These are phyloP conservation scores for Neofusicoccum kwambonambiense DNA, from an alignment of 2,329 filamentous ascomycete species.

Conservation along the genomic window DNA sequence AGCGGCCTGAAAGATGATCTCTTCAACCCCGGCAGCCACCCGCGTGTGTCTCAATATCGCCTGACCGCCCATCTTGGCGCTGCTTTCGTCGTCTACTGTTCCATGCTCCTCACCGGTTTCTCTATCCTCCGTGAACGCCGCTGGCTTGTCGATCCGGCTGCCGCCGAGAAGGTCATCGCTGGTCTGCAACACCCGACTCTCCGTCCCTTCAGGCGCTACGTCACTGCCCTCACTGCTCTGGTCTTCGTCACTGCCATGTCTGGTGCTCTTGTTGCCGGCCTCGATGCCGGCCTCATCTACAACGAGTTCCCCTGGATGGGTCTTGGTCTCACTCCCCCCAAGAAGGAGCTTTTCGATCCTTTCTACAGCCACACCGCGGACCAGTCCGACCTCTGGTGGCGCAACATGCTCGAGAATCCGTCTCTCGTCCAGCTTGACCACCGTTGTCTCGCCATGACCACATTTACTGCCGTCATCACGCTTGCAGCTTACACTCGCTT, in stretches of 20 bases:
- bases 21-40: constrained; percentile 85
- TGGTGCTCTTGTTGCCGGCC: constrained; percentile 86
- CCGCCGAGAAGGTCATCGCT: constrained; percentile 59
- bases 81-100: constrained; percentile 88
- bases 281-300: constrained; percentile 96
- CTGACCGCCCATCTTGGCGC: constrained; percentile 85
- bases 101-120: constrained; percentile 90
- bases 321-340: constrained; percentile 74
- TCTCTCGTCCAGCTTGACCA: constrained; percentile 94
- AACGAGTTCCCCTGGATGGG: constrained; percentile 99
- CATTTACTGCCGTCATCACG: constrained; percentile 75
- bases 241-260: constrained; percentile 92
- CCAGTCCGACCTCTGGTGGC: constrained; percentile 85
- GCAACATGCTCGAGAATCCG: constrained; percentile 97
- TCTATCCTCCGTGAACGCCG: constrained; percentile 75
- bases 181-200: constrained; percentile 67
- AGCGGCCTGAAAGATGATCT: constrained; percentile 93
- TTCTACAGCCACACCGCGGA: constrained; percentile 83
- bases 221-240: constrained; percentile 68
- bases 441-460: constrained; percentile 85
- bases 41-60: constrained; percentile 91
- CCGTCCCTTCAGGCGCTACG: constrained; percentile 68
- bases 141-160: constrained; percentile 61
- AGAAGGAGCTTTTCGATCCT: constrained; percentile 75
- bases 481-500: constrained; percentile 79